A percentile compares a stretch with the other conserved stretches of the same genome.
phyloP scores from a whole-genome alignment of 2,329 filamentous ascomycete genomes.

The Ophiostoma quercus region DNA sequence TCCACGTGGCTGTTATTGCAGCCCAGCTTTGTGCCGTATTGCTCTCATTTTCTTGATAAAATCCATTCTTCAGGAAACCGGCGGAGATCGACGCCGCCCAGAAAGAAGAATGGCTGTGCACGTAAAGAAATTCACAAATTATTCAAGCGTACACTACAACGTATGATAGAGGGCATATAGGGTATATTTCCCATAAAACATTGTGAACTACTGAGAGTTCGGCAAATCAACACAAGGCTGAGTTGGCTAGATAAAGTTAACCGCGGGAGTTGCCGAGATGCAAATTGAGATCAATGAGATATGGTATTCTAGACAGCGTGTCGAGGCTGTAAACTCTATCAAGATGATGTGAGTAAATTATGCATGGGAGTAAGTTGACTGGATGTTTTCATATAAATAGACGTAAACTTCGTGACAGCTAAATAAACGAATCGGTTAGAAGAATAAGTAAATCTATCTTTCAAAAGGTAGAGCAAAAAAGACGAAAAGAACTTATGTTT shows the following conservation, averaged over 20 bases:
- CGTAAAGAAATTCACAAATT: not conserved
- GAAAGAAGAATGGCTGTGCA: not conserved
- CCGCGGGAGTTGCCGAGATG: slow-evolving; percentile 1
- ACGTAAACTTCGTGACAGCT: no score
- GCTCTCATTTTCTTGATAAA: not conserved
- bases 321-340: no score
- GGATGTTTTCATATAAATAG: no score
- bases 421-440: no score
- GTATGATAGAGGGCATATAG: not conserved
- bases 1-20: not conserved
- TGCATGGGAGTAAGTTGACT: no score
- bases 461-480: no score
- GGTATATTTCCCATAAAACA: not conserved
- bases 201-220: not conserved
- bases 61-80: not conserved
- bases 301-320: not conserved
- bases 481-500: no score
- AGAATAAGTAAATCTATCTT: no score
- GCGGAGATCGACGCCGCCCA: not conserved
- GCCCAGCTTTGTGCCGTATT: not conserved
- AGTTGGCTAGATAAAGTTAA: not conserved
- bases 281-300: not conserved
- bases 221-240: not conserved
- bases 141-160: not conserved
- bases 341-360: no score